A percentile compares a stretch with the other conserved stretches of the same genome.
phyloP scores from a whole-genome alignment of 2,329 filamentous ascomycete species.

The Penicillium oxalicum region DNA sequence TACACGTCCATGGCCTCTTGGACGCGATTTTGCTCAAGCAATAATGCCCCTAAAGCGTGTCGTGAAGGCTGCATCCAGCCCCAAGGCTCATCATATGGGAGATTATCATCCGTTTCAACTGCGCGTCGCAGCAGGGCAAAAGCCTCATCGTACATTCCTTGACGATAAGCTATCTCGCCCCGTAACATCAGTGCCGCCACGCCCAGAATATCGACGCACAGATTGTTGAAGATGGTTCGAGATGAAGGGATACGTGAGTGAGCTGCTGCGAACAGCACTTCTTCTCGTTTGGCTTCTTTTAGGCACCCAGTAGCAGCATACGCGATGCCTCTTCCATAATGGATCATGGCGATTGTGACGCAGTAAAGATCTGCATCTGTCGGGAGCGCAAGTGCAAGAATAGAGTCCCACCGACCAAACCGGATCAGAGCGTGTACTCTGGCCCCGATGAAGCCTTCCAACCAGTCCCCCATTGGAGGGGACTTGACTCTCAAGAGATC shows the following conservation, averaged over 20 bases:
- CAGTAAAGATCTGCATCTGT: conserved; percentile 58
- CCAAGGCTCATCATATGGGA: conserved; percentile 71
- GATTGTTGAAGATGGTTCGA: conserved; percentile 65
- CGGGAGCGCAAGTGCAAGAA: conserved; percentile 56
- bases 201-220: conserved; percentile 55
- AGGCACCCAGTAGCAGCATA: conserved; percentile 54
- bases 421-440: conserved; percentile 64
- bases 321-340: conserved; percentile 65
- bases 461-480: conserved; percentile 74
- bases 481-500: conserved; percentile 45
- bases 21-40: conserved; percentile 59
- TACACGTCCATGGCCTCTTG: conserved; percentile 55
- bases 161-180: conserved; percentile 67
- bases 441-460: conserved; percentile 65
- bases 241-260: conserved; percentile 49
- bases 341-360: conserved; percentile 60
- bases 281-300: conserved; percentile 49
- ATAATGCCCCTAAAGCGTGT: conserved; percentile 63
- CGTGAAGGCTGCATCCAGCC: conserved; percentile 72
- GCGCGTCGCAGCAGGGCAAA: conserved; percentile 55
- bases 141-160: conserved; percentile 52
- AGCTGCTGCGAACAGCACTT: conserved; percentile 48
- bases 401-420: conserved; percentile 66
- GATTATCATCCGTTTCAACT: conserved; percentile 55
- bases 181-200: conserved; percentile 62